Evolutionary conservation across 202 grass and related monocot genomes (phyloP).

Genomic region (Hordeum pubiflorum): DNA sequence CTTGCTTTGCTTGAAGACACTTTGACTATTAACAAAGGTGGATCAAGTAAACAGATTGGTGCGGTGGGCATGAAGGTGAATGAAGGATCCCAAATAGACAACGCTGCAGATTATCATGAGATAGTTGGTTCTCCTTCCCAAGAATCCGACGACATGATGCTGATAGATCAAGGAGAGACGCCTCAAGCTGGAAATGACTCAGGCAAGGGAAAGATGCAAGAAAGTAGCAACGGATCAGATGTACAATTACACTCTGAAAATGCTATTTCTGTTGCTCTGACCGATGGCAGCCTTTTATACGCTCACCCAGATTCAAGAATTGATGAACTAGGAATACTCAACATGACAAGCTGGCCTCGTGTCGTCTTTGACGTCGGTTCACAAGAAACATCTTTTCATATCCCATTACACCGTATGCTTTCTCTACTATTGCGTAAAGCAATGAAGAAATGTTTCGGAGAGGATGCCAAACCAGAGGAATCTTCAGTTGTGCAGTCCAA

Average conservation of each 20-base stretch:
- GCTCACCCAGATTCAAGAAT: slow-evolving; percentile 51
- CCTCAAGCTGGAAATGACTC: slow-evolving; percentile 4
- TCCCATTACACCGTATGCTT: slow-evolving; percentile 95
- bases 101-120: slow-evolving; percentile 17
- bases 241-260: slow-evolving; percentile 32
- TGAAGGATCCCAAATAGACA: slow-evolving; percentile 18
- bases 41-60: slow-evolving; percentile 22
- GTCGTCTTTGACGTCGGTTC: slow-evolving; percentile 84
- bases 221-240: slow-evolving; percentile 23
- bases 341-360: slow-evolving; percentile 58
- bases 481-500: slow-evolving; percentile 21
- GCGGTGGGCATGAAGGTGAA: slow-evolving; percentile 10
- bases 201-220: slow-evolving; percentile 38
- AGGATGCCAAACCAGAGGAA: slow-evolving; percentile 43
- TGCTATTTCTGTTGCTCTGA: slow-evolving; percentile 43
- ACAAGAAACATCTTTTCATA: slow-evolving; percentile 95
- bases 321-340: slow-evolving; percentile 58
- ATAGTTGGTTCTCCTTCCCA: slow-evolving; percentile 21
- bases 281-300: slow-evolving; percentile 59
- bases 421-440: slow-evolving; percentile 65
- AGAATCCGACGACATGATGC: slow-evolving; percentile 10
- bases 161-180: slow-evolving; percentile 32
- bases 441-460: slow-evolving; percentile 61
- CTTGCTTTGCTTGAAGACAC: slow-evolving; percentile 37
- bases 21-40: slow-evolving; percentile 35